Evolutionary conservation across 2,329 filamentous ascomycete species (phyloP).

Genomic region (Aspergillus terreus): DNA sequence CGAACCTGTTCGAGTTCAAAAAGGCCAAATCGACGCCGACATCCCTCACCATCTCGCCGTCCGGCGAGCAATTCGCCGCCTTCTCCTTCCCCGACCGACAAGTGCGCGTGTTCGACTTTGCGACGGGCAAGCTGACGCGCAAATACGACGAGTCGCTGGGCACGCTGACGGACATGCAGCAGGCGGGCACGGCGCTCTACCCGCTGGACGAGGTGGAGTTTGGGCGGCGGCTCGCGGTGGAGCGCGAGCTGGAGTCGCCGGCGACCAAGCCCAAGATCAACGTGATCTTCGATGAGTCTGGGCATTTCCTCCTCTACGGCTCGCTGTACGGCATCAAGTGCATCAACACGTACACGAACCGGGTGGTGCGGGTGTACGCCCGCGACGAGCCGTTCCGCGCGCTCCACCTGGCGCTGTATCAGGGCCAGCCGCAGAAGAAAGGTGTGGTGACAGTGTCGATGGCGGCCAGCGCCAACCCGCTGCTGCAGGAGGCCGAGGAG

Average conservation of each 20-base stretch:
- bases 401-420: constrained; percentile 81
- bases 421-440: constrained; percentile 93
- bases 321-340: constrained; percentile 92
- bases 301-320: constrained; percentile 91
- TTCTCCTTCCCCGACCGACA: constrained; percentile 93
- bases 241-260: constrained; percentile 77
- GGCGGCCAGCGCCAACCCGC: constrained; percentile 90
- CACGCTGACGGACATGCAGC: constrained; percentile 90
- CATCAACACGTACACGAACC: constrained; percentile 91
- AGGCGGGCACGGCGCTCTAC: constrained; percentile 77
- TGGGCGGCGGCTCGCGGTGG: constrained; percentile 77
- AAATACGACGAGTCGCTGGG: constrained; percentile 93
- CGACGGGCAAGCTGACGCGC: constrained; percentile 78
- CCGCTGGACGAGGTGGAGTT: constrained; percentile 90
- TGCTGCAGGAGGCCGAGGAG: constrained; percentile 86
- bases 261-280: constrained; percentile 69
- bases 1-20: constrained; percentile 94
- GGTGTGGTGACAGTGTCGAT: constrained; percentile 90
- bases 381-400: constrained; percentile 84
- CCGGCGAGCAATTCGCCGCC: constrained; percentile 79
- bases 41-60: constrained; percentile 79
- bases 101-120: constrained; percentile 89
- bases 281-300: constrained; percentile 91
- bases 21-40: constrained; percentile 84
- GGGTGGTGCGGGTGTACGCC: constrained; percentile 84